Evolutionary conservation across 1,284 basidiomycete species (phyloP), one percentile per base, ranked within the genome.

Genomic region (Bondarzewia mesenterica): DNA sequence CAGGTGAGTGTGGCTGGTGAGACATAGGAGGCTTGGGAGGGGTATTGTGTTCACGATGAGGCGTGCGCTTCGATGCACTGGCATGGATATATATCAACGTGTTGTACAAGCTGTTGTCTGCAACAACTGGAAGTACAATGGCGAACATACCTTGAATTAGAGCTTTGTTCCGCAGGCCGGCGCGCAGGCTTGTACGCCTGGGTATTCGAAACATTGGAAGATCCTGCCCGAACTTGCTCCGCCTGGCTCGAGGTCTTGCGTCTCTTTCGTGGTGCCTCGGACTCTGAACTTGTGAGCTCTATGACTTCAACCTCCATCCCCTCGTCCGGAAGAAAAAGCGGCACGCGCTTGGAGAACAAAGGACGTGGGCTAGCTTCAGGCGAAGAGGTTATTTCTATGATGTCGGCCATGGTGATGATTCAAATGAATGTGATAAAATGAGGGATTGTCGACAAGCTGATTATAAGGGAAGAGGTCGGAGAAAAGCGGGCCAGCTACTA

Each of bases 391-490:
- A 20, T 41, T 22, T 38, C 37, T 43, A 44, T 26, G 44, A 22
- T 37, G 26, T 44, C 29, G 27, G 23, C 14, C 21, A 29, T 36
- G 26, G 44, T 23, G 21, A 21, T 32, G 29, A 12, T n/a, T 32
- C 29, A n/a, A n/a, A n/a, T n/a, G n/a, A n/a, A n/a, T n/a, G n/a
- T n/a, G n/a, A n/a, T n/a, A n/a, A n/a, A n/a, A n/a, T 23, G 37
- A 48, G 10, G 10, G 16, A 21, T 27, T 32, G 35, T 38, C 51
- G 44, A 49, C 3, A 14, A n/a, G n/a, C n/a, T n/a, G n/a, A n/a
- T n/a, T n/a, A n/a, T n/a, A n/a, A n/a, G n/a, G n/a, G n/a, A n/a
- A n/a, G n/a, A n/a, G n/a, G n/a, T n/a, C n/a, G n/a, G n/a, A n/a
- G n/a, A n/a, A n/a, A n/a, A n/a, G n/a, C n/a, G n/a, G n/a, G n/a